Base-by-base conservation (phyloP, 2,329 filamentous ascomycete genomes). In the Epichloe sibirici region DNA sequence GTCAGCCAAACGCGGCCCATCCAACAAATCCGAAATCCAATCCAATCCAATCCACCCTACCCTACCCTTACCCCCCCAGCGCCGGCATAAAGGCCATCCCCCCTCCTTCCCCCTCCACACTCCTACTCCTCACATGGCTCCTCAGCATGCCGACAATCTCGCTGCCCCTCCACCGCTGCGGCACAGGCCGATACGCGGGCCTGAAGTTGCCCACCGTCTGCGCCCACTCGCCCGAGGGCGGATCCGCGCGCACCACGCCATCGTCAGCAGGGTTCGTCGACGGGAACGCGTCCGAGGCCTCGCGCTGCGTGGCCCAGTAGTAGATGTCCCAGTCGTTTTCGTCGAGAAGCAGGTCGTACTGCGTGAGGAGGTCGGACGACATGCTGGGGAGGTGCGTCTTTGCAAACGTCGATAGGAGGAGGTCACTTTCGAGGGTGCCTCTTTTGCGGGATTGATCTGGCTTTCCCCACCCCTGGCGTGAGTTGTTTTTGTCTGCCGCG, bases 271-370 rank as follows among this genome's bases (percentile, higher is more conserved):
- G 64, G 61, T 66, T 61, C 57, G 71, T 67, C 51, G 66, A 58
- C 53, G 80, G 74, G 51, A 74, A 68, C 37, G 81, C 57, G 57
- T 68, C 66, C 48, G 74, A 68, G 35, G 81, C 60, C 57, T 69
- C 67, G 61, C 89, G 83, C 70, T 98, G 93, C 15, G 93, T 98
- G 3, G 88, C 89, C 93, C 93, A 98, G 77, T 98, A 98, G 77
- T 98, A 98, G 56, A 98, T 96, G 68, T 98, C 93, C 93, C 93
- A 98, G 74, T 98, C 93, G 70, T 98, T 98, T 73, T 98, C 93
- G 70, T 98, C 93, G 53, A 98, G 82, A 74, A 98, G 94, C 31
- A 78, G 74, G 68, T 97, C 91, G 74, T 93, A 97, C 69, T 95
- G 81, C 61, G 79, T 71, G 61, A 97, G 82, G 65, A 94, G 86